phyloP scores from a whole-genome alignment of 495 filamentous ascomycete species.

The Daldinia caldariorum region DNA sequence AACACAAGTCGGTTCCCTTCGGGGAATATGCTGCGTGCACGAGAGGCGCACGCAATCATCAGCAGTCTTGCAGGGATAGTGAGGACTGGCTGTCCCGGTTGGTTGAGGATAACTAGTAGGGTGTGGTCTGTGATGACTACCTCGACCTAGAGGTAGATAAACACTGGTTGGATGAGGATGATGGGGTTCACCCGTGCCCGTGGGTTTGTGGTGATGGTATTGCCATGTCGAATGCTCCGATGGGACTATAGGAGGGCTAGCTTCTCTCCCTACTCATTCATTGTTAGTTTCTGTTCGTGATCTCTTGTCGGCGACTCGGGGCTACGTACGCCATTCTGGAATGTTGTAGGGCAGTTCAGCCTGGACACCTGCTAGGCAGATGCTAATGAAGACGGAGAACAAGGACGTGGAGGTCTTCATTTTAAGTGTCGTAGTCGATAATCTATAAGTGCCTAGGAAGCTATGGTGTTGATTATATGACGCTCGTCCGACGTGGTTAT shows the following conservation, averaged over 20 bases:
- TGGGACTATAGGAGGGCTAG: constrained; percentile 3
- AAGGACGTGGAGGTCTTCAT: constrained; percentile 39
- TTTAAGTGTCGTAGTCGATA: constrained; percentile 7
- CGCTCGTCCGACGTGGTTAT: background rate
- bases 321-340: constrained; percentile 22
- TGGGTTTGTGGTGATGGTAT: constrained; percentile 7
- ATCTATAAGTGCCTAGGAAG: background rate
- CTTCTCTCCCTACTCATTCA: constrained; percentile 4
- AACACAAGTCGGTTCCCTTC: constrained; percentile 8
- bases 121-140: constrained; percentile 11
- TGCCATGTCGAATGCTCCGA: constrained; percentile 18
- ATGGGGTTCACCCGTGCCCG: constrained; percentile 2
- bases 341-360: constrained; percentile 35
- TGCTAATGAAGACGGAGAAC: constrained; percentile 23
- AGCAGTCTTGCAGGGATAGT: constrained; percentile 8
- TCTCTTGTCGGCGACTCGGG: background rate
- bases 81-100: constrained; percentile 6
- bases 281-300: background rate
- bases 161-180: constrained; percentile 10
- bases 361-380: constrained; percentile 37
- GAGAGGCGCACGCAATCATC: constrained; percentile 9
- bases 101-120: constrained; percentile 17
- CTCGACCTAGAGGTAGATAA: too few relatives aligned
- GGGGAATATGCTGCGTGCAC: constrained; percentile 9
- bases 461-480: background rate